These are phyloP conservation scores for Chalara sp. DNA, from an alignment of 2,329 filamentous ascomycete genomes.

Conservation along the genomic window DNA sequence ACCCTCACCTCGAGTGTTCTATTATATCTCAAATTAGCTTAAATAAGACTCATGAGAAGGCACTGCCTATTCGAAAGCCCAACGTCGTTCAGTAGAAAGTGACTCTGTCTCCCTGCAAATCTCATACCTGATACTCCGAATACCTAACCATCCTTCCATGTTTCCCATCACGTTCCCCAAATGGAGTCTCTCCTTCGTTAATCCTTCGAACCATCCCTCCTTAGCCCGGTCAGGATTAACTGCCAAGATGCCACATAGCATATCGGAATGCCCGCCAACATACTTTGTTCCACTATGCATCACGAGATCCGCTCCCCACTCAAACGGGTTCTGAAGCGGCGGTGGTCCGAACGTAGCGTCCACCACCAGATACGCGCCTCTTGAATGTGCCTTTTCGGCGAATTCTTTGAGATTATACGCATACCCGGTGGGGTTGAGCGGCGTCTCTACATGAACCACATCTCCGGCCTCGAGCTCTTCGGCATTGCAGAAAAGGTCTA, in stretches of 20 bases:
- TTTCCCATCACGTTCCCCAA: slow-evolving; percentile 82
- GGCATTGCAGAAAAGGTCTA: slow-evolving; percentile 63
- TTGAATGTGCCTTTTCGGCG: slow-evolving; percentile 62
- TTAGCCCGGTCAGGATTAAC: slow-evolving; percentile 45
- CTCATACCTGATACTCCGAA: slow-evolving; percentile 62
- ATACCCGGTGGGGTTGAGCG: slow-evolving; percentile 82
- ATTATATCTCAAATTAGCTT: too few relatives aligned
- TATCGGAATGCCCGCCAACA: slow-evolving; percentile 88
- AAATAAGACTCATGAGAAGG: too few relatives aligned
- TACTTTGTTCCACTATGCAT: slow-evolving; percentile 97
- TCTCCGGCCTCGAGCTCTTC: slow-evolving; percentile 69
- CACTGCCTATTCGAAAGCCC: too few relatives aligned
- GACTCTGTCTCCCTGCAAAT: too few relatives aligned
- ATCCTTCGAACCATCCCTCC: slow-evolving; percentile 48
- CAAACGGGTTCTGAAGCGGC: slow-evolving; percentile 79
- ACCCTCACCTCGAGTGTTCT: slow-evolving; percentile 76
- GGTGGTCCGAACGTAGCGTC: slow-evolving; percentile 93
- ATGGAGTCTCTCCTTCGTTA: slow-evolving; percentile 60
- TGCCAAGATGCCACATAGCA: slow-evolving; percentile 80
- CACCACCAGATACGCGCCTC: slow-evolving; percentile 72
- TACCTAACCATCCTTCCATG: slow-evolving; percentile 86
- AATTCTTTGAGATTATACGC: slow-evolving; percentile 68
- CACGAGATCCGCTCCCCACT: slow-evolving; percentile 72
- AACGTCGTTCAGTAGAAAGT: too few relatives aligned
- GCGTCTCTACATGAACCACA: slow-evolving; percentile 86